Conservation (phyloP, 805 yeast species). For the Danielia reshetovae region DNA sequence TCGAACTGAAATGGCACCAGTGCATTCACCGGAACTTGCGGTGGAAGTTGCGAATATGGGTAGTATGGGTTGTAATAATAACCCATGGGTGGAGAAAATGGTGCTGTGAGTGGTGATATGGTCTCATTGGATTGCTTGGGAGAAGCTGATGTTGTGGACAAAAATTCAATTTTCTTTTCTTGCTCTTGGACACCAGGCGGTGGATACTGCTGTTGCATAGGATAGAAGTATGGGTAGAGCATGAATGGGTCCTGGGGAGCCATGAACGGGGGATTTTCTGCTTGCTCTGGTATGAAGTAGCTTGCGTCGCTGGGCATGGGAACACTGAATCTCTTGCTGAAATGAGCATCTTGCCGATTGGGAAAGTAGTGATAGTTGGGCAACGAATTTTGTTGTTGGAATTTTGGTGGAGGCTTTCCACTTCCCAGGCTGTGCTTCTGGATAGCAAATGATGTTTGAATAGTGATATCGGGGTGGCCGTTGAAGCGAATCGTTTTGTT, state of each 20-base stretch:
- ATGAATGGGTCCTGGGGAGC: background rate
- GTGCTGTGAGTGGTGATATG: no score
- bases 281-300: background rate
- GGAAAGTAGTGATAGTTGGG: background rate
- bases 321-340: background rate
- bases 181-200: no score
- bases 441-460: conserved; percentile 39
- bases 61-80: background rate
- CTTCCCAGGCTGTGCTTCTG: conserved; percentile 20
- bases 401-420: background rate
- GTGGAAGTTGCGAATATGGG: background rate
- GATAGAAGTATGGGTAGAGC: background rate
- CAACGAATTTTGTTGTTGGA: background rate
- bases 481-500: conserved; percentile 30
- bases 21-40: no score
- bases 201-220: background rate
- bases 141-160: no score
- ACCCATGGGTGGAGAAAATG: background rate
- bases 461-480: conserved; percentile 19
- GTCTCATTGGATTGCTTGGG: no score
- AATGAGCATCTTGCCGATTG: background rate
- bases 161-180: no score
- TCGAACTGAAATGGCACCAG: no score
- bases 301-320: background rate
- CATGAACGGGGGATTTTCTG: background rate